Evolutionary conservation across 73 alveolate species (phyloP).

Genomic region (Paramecium sexaurelia): DNA sequence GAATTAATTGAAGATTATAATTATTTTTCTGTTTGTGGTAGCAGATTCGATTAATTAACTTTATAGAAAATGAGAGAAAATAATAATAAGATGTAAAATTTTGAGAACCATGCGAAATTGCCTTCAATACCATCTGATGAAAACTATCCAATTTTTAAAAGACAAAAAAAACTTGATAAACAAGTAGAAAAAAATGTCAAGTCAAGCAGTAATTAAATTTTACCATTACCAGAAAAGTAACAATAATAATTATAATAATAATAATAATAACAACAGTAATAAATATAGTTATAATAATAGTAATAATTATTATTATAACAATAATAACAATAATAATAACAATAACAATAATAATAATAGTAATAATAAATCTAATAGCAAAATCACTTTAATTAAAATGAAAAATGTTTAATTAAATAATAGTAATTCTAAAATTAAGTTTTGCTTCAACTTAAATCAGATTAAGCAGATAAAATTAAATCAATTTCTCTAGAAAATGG

Average conservation of each 20-base stretch:
- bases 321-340: no score
- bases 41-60: not conserved
- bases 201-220: not conserved
- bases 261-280: not conserved
- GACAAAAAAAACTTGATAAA: conserved; percentile 1
- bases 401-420: not conserved
- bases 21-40: conserved; percentile 19
- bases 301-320: no score
- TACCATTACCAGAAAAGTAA: not conserved
- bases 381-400: not conserved
- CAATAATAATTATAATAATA: not conserved
- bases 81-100: not conserved
- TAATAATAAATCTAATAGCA: not conserved
- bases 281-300: no score
- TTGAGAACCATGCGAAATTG: not conserved
- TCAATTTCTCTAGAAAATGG: not conserved
- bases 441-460: not conserved
- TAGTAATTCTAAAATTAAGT: not conserved
- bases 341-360: no score
- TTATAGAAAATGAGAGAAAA: not conserved
- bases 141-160: conserved; percentile 23
- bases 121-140: not conserved
- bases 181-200: not conserved
- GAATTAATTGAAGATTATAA: conserved; percentile 16
- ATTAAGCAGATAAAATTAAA: not conserved